Conservation (phyloP, 768 basidiomycete genomes). For the Amanita thiersii region DNA sequence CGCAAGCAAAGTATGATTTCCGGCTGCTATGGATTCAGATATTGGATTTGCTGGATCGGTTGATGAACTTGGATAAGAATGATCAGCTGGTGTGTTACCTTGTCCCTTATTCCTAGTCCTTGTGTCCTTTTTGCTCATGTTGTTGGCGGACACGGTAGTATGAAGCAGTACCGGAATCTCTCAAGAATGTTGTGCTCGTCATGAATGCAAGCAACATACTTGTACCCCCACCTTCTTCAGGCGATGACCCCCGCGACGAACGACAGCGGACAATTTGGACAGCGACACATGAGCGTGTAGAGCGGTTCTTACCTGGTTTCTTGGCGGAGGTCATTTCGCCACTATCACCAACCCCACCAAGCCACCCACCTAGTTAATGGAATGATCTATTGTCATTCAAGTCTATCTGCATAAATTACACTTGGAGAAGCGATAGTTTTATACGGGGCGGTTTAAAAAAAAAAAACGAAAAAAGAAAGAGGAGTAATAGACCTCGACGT, state of each 20-base stretch:
- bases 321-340: constrained; percentile 58
- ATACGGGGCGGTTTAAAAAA: too few relatives aligned
- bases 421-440: neutral
- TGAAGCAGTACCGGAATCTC: constrained; percentile 92
- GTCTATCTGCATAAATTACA: neutral
- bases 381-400: constrained; percentile 11
- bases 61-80: constrained; percentile 79
- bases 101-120: neutral
- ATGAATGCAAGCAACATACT: constrained; percentile 89
- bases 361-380: constrained; percentile 4
- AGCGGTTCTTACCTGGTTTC: constrained; percentile 89
- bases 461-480: too few relatives aligned
- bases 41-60: constrained; percentile 77
- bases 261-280: constrained; percentile 72
- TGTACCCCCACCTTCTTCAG: constrained; percentile 45
- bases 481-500: too few relatives aligned
- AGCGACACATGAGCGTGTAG: constrained; percentile 78
- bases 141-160: constrained; percentile 62
- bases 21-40: constrained; percentile 82
- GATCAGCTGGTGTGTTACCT: constrained; percentile 71
- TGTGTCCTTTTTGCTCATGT: neutral
- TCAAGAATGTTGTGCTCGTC: constrained; percentile 94
- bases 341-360: constrained; percentile 12
- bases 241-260: constrained; percentile 43
- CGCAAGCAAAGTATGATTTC: constrained; percentile 50